Evolutionary conservation across 2,329 filamentous ascomycete genomes (phyloP), one percentile per base, ranked within the genome.

Genomic region (Rhynchosporium secalis): DNA sequence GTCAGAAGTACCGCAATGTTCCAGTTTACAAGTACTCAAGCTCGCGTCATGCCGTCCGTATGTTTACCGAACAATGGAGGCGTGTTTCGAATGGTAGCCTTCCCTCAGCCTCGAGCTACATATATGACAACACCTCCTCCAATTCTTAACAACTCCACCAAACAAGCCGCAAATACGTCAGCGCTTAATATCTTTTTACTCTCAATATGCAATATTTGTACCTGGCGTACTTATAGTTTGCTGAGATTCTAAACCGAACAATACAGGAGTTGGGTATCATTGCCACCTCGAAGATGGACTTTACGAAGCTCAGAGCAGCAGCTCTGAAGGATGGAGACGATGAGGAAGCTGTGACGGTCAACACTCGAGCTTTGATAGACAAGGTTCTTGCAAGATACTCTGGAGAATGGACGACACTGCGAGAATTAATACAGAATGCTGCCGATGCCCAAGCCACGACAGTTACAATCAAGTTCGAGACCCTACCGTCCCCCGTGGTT

Each of bases 351-450:
- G 95, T 99, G 61, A 99, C 95, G 0, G 95, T 99, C 72, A 96
- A 99, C 74, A 99, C 95, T 55, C 85, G 96, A 72, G 95, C 95
- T 48, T 78, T 99, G 70, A 99, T 99, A 74, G 96, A 98, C 79
- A 99, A 99, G 77, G 94, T 99, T 10, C 84, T 99, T 56, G 95
- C 95, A 9, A 84, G 95, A 73, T 99, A 99, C 75, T 96, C 93
- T 2, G 94, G 95, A 71, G 96, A 99, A 80, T 97, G 94, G 88
- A 92, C 86, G 5, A 90, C 84, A 8, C 79, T 99, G 20, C 86
- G 95, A 80, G 95, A 99, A 75, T 86, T 99, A 65, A 92, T 99
- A 49, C 95, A 99, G 74, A 99, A 99, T 75, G 95, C 95, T n/a
- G 94, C 95, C 66, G 95, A 99, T 79, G 95, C 95, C 28, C 91